phyloP scores from a whole-genome alignment of 2,329 filamentous ascomycete species.

The Aspergillus calidoustus region DNA sequence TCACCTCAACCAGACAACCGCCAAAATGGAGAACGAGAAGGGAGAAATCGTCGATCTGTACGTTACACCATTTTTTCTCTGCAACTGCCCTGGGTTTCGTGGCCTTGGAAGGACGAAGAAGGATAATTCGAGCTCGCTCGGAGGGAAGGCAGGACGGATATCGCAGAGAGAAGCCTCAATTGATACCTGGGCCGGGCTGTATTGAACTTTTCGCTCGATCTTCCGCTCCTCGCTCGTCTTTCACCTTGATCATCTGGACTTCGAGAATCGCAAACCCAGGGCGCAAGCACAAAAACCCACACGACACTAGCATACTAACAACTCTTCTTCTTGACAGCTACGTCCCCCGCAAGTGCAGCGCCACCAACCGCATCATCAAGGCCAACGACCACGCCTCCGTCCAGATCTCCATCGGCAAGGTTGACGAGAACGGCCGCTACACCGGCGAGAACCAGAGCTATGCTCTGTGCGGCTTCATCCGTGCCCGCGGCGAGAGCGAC shows the following conservation, averaged over 20 bases:
- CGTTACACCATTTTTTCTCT: conserved; percentile 45
- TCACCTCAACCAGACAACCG: conserved; percentile 46
- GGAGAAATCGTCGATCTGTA: conserved; percentile 99
- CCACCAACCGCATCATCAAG: conserved; percentile 99
- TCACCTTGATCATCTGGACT: neutral
- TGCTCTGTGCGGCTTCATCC: conserved; percentile 95
- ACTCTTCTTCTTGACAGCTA: conserved; percentile 62
- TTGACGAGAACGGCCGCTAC: conserved; percentile 97
- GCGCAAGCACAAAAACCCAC: conserved; percentile 5
- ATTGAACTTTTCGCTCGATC: neutral
- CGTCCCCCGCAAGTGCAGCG: conserved; percentile 98
- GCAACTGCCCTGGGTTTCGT: conserved; percentile 12
- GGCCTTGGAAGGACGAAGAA: neutral
- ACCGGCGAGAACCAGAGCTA: conserved; percentile 97
- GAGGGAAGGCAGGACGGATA: neutral
- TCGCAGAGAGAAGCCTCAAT: neutral
- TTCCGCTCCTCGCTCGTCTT: neutral
- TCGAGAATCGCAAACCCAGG: neutral
- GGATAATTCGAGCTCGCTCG: neutral
- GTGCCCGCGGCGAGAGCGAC: conserved; percentile 97
- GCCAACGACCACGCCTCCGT: conserved; percentile 99
- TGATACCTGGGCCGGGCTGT: neutral
- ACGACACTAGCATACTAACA: conserved; percentile 22
- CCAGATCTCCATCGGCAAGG: conserved; percentile 96
- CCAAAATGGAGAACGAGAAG: conserved; percentile 99